Conservation (phyloP, 176 grass and related monocot species). For the Raddia guianensis region DNA sequence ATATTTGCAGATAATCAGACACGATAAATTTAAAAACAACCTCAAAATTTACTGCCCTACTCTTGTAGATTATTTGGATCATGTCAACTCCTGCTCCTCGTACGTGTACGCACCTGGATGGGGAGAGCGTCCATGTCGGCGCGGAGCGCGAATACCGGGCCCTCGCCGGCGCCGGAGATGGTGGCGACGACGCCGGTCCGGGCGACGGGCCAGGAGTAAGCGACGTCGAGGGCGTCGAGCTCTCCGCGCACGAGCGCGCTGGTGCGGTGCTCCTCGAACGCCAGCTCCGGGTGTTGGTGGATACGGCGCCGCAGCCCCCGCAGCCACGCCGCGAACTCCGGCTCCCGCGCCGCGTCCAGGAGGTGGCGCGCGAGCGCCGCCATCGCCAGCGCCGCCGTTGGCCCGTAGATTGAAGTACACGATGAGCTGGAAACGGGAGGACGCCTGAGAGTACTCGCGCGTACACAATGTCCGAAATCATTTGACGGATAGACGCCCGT, state of each 20-base stretch:
- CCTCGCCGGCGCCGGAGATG: conserved; percentile 36
- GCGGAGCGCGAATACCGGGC: conserved; percentile 68
- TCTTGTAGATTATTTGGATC: too few species aligned
- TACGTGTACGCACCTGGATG: conserved; percentile 47
- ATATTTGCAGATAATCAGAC: too few species aligned
- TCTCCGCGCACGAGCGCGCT: conserved; percentile 67
- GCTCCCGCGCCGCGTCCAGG: conserved; percentile 52
- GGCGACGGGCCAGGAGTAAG: conserved; percentile 72
- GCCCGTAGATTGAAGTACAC: too few species aligned
- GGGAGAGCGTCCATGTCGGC: conserved; percentile 96
- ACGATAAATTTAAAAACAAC: too few species aligned
- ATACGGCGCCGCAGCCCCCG: conserved; percentile 47
- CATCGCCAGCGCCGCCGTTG: background rate
- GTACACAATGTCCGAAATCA: too few species aligned
- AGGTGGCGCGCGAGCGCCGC: conserved; percentile 30
- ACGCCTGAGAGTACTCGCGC: too few species aligned
- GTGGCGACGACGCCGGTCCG: conserved; percentile 64
- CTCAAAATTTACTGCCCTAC: too few species aligned
- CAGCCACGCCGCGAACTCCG: conserved; percentile 68
- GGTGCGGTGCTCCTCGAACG: conserved; percentile 75
- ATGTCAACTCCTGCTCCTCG: too few species aligned
- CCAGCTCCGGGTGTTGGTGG: conserved; percentile 85
- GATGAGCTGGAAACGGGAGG: too few species aligned
- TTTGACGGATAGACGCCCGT: too few species aligned
- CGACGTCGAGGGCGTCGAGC: conserved; percentile 62